A percentile compares a stretch with the other conserved stretches of the same genome.
These are phyloP conservation scores for Cyclotella sp. DNA, from an alignment of 108 stramenopile species.

Conservation along the genomic window DNA sequence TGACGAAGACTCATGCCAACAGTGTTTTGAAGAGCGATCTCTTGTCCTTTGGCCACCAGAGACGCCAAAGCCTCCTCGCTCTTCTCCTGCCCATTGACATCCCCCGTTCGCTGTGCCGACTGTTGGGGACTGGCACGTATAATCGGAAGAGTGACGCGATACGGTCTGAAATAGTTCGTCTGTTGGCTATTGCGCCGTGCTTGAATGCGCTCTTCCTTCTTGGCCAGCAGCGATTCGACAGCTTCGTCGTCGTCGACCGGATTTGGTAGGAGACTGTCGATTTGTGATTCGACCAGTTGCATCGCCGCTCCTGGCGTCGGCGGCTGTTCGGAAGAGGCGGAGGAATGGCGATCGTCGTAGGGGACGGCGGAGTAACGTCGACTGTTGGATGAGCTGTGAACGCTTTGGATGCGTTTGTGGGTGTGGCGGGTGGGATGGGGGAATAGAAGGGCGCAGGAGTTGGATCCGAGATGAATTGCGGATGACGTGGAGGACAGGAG, in stretches of 20 bases:
- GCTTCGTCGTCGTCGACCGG: conserved; percentile 48
- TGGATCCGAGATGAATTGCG: neutral
- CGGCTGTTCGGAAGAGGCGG: neutral
- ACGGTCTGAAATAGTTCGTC: conserved; percentile 36
- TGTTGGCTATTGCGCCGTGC: conserved; percentile 24
- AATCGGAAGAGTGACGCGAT: conserved; percentile 58
- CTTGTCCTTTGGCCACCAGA: conserved; percentile 53
- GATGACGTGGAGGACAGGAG: conserved; percentile 9
- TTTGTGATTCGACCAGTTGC: neutral
- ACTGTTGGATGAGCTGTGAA: conserved; percentile 15
- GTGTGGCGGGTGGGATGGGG: neutral
- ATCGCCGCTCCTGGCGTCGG: neutral
- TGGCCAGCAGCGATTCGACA: conserved; percentile 55
- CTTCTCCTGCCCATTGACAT: neutral
- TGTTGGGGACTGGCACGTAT: neutral
- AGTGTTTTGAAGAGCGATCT: conserved; percentile 37
- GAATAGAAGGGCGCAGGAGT: conserved; percentile 2
- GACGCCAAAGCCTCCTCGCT: conserved; percentile 22
- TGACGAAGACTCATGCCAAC: conserved; percentile 70
- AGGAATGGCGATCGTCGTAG: conserved; percentile 39
- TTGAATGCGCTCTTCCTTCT: conserved; percentile 48
- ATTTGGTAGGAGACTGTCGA: neutral
- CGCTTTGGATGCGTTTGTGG: conserved; percentile 1
- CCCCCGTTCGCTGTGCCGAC: neutral
- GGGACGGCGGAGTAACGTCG: conserved; percentile 51